Percentiles rank a stretch among this genome's conserved stretches.
Conservation (phyloP, 345 rosid genomes). For the Gossypium ekmanianum region DNA sequence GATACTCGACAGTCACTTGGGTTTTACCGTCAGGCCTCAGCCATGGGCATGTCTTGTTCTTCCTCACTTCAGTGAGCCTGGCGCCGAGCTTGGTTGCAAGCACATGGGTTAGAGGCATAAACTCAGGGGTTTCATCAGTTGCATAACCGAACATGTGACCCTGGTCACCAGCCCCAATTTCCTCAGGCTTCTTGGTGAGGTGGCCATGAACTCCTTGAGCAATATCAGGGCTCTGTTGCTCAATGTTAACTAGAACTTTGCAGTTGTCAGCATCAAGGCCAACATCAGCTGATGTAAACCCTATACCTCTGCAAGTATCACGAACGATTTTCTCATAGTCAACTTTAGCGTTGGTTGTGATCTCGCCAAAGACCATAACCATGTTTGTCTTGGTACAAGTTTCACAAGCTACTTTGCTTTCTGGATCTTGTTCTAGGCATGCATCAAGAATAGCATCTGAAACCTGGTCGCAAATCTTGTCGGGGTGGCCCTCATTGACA, state of each 20-base stretch:
- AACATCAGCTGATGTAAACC: constrained; percentile 64
- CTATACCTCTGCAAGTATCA: constrained; percentile 70
- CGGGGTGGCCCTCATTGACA: constrained; percentile 81
- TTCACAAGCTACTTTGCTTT: constrained; percentile 83
- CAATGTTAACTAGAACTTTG: constrained; percentile 71
- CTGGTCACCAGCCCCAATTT: constrained; percentile 86
- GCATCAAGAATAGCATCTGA: constrained; percentile 86
- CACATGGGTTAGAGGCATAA: constrained; percentile 78
- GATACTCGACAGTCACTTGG: constrained; percentile 73
- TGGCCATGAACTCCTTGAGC: constrained; percentile 87
- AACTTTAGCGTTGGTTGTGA: constrained; percentile 66
- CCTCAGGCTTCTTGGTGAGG: constrained; percentile 71
- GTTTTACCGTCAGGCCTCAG: constrained; percentile 86
- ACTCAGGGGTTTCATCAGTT: constrained; percentile 72
- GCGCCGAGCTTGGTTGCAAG: constrained; percentile 81
- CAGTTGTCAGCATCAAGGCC: constrained; percentile 76
- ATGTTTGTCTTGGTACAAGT: constrained; percentile 80
- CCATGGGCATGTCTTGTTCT: constrained; percentile 74
- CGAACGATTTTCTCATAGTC: constrained; percentile 74
- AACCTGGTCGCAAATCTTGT: constrained; percentile 80
- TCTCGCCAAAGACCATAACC: constrained; percentile 86
- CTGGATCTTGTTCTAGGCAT: constrained; percentile 77
- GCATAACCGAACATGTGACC: constrained; percentile 87
- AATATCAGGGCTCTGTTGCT: constrained; percentile 79
- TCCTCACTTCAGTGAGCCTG: constrained; percentile 76